A percentile compares a stretch with the other conserved stretches of the same genome.
These are phyloP conservation scores for Candida pini DNA, from an alignment of 805 yeast genomes.

Conservation along the genomic window DNA sequence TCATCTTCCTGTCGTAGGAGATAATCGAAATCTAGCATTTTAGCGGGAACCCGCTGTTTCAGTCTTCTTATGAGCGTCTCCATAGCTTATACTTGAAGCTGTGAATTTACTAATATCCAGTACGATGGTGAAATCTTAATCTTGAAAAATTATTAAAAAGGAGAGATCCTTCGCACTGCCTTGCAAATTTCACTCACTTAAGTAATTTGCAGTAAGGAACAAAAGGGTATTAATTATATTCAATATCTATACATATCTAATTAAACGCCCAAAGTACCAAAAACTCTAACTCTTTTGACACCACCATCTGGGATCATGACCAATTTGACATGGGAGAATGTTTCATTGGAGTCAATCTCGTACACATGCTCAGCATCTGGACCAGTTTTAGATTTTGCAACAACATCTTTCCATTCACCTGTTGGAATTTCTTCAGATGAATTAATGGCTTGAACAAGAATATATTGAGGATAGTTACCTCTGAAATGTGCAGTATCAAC, in stretches of 20 bases:
- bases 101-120: too few species aligned
- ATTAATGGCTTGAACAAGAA: slow-evolving; percentile 60
- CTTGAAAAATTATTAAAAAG: too few species aligned
- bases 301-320: slow-evolving; percentile 97
- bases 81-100: too few species aligned
- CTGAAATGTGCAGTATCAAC: slow-evolving; percentile 92
- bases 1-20: slow-evolving; percentile 1
- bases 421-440: slow-evolving; percentile 30
- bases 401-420: slow-evolving; percentile 55
- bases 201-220: background rate
- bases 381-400: slow-evolving; percentile 65
- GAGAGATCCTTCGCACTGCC: too few species aligned
- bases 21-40: slow-evolving; percentile 7
- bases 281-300: slow-evolving; percentile 81
- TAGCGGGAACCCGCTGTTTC: slow-evolving; percentile 27
- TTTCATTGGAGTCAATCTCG: slow-evolving; percentile 26
- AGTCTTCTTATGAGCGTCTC: slow-evolving; percentile 19
- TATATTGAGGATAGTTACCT: slow-evolving; percentile 88
- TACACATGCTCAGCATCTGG: slow-evolving; percentile 78
- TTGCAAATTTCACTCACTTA: background rate
- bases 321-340: slow-evolving; percentile 66
- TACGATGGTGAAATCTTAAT: too few species aligned
- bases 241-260: too few species aligned
- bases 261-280: slow-evolving; percentile 42
- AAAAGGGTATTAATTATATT: too few species aligned